These are phyloP conservation scores for Puccinia coronata DNA, from an alignment of 1,284 basidiomycete species.

Conservation along the genomic window DNA sequence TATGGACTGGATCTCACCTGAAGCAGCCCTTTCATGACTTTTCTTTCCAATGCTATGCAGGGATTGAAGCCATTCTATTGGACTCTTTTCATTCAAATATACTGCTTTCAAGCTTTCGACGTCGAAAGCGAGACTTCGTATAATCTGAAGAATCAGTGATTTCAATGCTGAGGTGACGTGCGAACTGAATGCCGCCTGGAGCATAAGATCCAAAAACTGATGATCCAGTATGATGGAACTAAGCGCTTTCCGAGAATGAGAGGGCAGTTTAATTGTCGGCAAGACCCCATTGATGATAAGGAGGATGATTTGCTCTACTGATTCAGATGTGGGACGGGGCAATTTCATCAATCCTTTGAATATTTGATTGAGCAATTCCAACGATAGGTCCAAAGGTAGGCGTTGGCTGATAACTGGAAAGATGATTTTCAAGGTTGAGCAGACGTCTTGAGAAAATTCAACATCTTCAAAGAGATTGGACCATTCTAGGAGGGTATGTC, in stretches of 20 bases:
- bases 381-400: conserved; percentile 2
- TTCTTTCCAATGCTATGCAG: not conserved
- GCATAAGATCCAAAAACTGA: not conserved
- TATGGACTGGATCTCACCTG: conserved; percentile 16
- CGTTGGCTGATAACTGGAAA: conserved; percentile 19
- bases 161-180: not conserved
- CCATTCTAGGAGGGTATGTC: conserved; percentile 22
- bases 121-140: not conserved
- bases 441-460: conserved; percentile 1
- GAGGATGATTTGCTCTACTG: not conserved
- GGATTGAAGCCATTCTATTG: conserved; percentile 22
- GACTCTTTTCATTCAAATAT: not conserved
- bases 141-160: conserved; percentile 7
- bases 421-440: not conserved
- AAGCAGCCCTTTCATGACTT: not conserved
- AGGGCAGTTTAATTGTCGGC: not conserved
- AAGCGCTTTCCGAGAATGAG: conserved; percentile 22
- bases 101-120: conserved; percentile 26
- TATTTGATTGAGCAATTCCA: conserved; percentile 8
- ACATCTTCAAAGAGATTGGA: conserved; percentile 16
- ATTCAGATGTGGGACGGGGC: not conserved
- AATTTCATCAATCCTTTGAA: not conserved
- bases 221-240: conserved; percentile 16
- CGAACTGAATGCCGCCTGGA: not conserved
- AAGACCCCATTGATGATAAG: conserved; percentile 16